Base-by-base conservation (phyloP, 805 yeast species). In the Candida gorgasii region DNA sequence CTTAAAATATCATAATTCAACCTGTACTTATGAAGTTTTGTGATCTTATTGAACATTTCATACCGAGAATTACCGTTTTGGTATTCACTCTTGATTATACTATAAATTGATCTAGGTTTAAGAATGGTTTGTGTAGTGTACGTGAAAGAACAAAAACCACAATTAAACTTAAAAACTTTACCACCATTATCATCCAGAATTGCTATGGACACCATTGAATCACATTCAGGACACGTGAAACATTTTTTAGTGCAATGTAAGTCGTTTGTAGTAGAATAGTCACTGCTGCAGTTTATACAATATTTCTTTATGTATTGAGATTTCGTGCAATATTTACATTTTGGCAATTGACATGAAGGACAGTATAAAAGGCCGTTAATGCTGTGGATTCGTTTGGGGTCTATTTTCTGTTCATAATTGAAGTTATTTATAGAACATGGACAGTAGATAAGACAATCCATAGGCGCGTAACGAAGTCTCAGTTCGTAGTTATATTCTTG, bases 31-130 rank as follows among this genome's bases (percentile, higher is more conserved):
- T 42, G 40, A 9, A 43, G 8, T 4, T 8, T 23, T 1, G 12
- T 8, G 3, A 38, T 19, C n/a, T 38, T 15, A 15, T 28, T 24
- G n/a, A 41, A 41, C 6, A 17, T 8, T 13, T 32, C 34, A 23
- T 26, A 19, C 12, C 14, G 13, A 6, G 16, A 9, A 16, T 39
- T 42, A 8, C 23, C 19, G 1, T 17, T n/a, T 18, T 30, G 23
- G 31, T 46, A 49, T 18, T 49, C 53, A 24, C 37, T 45, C 16
- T 46, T 44, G 4, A 61, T 43, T 12, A 61, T 61, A 16, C 34
- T 47, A 2, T 47, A 38, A 30, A 76, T 46, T 5, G 78, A 60
- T 36, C 62, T 69, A 1, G 80, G 80, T 40, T 62, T 71, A 15
- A 57, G 53, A 6, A 74, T 61, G 4, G 64, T 42, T 1, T 60